Conservation (phyloP, 179 eudicot species). For the Corrigiola litoralis region DNA sequence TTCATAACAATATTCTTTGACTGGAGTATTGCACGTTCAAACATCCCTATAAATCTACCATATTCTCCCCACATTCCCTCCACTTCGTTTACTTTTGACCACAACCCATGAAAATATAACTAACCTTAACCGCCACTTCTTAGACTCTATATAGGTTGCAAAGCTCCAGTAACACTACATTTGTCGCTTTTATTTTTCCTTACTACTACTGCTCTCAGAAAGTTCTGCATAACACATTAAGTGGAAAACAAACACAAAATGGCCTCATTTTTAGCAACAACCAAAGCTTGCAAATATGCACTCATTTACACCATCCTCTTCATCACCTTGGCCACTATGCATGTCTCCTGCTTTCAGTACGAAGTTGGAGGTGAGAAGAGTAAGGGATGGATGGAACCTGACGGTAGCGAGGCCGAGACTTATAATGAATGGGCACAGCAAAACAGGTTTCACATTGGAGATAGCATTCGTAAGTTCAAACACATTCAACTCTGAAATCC, state of each 20-base stretch:
- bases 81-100: conserved; percentile 24
- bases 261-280: conserved; percentile 33
- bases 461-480: conserved; percentile 47
- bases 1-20: too few species aligned
- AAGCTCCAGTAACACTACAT: not conserved
- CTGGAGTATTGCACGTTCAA: too few species aligned
- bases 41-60: not conserved
- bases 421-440: conserved; percentile 72
- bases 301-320: conserved; percentile 21
- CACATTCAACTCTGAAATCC: not conserved
- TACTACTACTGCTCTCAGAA: not conserved
- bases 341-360: conserved; percentile 38
- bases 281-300: conserved; percentile 12
- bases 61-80: conserved; percentile 20
- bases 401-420: conserved; percentile 40
- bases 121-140: conserved; percentile 24
- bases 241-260: conserved; percentile 10
- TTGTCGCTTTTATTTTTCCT: not conserved
- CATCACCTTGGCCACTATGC: conserved; percentile 12
- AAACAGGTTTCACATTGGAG: conserved; percentile 64
- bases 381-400: conserved; percentile 48
- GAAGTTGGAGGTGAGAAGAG: conserved; percentile 48
- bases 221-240: not conserved
- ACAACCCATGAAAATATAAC: conserved; percentile 13
- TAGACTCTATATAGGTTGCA: conserved; percentile 14